Base-by-base conservation (phyloP, 2,329 filamentous ascomycete genomes). In the Botrytis elliptica region DNA sequence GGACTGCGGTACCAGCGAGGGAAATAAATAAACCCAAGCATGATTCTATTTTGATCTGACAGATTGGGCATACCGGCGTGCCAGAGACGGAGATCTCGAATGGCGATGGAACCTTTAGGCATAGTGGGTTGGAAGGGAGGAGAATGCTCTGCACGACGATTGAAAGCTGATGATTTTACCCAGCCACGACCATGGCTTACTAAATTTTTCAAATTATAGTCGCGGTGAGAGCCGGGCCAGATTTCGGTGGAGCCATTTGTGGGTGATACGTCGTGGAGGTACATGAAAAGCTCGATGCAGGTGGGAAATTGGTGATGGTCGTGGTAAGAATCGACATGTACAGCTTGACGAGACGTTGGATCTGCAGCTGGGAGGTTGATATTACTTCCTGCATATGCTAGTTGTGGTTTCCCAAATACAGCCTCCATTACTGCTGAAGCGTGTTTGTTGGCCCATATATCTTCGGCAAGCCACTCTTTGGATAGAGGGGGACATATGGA, bases 41-140 rank as follows among this genome's bases (percentile, higher is more conserved):
- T 89, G 20, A 89, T 83, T n/a, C 87, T 81, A 5, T 85, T 82
- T 9, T 84, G 81, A 7, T 83, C 78, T 0, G 85, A 85, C 55
- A 78, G 75, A 75, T 91, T 90, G 1, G 88, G 88, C 85, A 89
- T 88, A 0, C 88, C 89, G 0, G 87, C 87, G 78, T 90, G 88
- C 75, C 75, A 75, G 1, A 73, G 52, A 22, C 73, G 60, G n/a
- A 75, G 44, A 63, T 75, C 73, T 1, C 75, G 70, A 25, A 75
- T 71, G 20, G 52, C n/a, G 18, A 75, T n/a, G n/a, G 70, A 73
- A 18, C 75, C 73, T 60, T 72, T 75, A 33, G 68, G 71, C 8
- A 70, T 65, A 0, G 70, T 65, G 2, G 73, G 70, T 33, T 73
- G 70, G 14, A 75, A 55, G 7, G 75, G 73, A 8, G 75, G 75